These are phyloP conservation scores for Cardamine resedifolia DNA, from an alignment of 345 rosid species.

Conservation along the genomic window DNA sequence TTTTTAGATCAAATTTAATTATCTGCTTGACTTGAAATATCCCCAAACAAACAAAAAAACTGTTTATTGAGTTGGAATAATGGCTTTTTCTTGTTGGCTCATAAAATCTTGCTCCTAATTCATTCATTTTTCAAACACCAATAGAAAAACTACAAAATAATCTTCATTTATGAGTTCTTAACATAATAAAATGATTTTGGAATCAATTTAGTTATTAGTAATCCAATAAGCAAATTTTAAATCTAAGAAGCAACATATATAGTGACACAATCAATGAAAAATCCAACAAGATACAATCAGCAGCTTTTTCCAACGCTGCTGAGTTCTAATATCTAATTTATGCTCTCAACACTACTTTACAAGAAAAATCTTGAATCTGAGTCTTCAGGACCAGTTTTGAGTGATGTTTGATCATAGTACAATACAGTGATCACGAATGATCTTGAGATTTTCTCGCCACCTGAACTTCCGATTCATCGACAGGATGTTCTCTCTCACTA, in stretches of 20 bases:
- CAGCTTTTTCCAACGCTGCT: conserved; percentile 11
- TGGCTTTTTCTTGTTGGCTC: neutral
- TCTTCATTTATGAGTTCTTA: neutral
- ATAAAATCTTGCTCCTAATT: too few species aligned
- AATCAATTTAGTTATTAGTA: neutral
- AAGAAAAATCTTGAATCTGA: neutral
- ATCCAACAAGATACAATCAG: conserved; percentile 24
- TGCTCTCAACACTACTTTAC: conserved; percentile 28
- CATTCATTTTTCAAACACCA: neutral
- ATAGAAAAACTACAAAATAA: neutral
- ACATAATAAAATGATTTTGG: neutral
- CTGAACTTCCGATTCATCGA: neutral
- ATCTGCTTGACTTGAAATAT: neutral
- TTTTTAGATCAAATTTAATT: neutral
- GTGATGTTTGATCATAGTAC: neutral
- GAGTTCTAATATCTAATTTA: conserved; percentile 11
- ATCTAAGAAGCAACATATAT: conserved; percentile 11
- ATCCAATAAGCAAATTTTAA: neutral
- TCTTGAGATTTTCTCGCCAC: neutral
- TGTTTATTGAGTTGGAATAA: neutral
- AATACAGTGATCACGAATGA: neutral
- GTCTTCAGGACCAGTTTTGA: conserved; percentile 8
- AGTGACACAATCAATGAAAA: neutral
- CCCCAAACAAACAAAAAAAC: neutral
- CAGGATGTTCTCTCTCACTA: conserved; percentile 14